Evolutionary conservation across 2,329 filamentous ascomycete genomes (phyloP).

Genomic region (Fusarium keratoplasticum): DNA sequence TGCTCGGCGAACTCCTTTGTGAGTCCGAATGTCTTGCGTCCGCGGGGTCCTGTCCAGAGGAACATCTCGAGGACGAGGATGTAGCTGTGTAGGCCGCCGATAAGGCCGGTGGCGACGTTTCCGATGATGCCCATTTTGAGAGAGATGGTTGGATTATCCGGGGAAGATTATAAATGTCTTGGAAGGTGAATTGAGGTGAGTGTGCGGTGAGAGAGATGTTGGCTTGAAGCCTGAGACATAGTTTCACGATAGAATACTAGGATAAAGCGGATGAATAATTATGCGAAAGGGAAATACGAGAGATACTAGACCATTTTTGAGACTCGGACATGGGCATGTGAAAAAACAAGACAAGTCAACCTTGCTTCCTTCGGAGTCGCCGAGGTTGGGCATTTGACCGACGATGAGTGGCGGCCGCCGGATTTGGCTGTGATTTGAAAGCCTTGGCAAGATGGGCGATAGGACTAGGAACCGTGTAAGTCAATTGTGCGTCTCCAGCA

Average conservation of each 20-base stretch:
- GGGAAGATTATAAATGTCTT: not conserved
- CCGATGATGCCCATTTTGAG: constrained; percentile 50
- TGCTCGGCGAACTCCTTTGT: constrained; percentile 58
- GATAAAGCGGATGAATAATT: constrained; percentile 26
- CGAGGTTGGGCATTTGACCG: constrained; percentile 16
- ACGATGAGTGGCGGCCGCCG: constrained; percentile 10
- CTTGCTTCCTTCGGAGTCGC: not conserved
- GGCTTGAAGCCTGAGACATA: not conserved
- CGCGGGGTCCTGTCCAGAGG: constrained; percentile 60
- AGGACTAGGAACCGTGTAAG: not conserved
- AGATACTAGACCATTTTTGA: constrained; percentile 9
- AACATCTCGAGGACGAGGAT: constrained; percentile 63
- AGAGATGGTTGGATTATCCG: not conserved
- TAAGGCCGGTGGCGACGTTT: constrained; percentile 49
- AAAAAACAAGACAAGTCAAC: constrained; percentile 8
- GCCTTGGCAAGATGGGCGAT: not conserved
- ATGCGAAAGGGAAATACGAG: constrained; percentile 23
- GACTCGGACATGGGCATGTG: not conserved
- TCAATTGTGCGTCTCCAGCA: not conserved
- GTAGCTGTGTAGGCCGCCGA: constrained; percentile 60
- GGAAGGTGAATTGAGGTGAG: not conserved
- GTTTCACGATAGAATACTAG: constrained; percentile 6
- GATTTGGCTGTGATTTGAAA: constrained; percentile 10
- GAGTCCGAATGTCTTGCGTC: constrained; percentile 58
- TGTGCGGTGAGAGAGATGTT: not conserved